A percentile compares a stretch with the other conserved stretches of the same genome.
phyloP scores from a whole-genome alignment of 2,329 filamentous ascomycete species.

The Pyrenophora seminiperda region DNA sequence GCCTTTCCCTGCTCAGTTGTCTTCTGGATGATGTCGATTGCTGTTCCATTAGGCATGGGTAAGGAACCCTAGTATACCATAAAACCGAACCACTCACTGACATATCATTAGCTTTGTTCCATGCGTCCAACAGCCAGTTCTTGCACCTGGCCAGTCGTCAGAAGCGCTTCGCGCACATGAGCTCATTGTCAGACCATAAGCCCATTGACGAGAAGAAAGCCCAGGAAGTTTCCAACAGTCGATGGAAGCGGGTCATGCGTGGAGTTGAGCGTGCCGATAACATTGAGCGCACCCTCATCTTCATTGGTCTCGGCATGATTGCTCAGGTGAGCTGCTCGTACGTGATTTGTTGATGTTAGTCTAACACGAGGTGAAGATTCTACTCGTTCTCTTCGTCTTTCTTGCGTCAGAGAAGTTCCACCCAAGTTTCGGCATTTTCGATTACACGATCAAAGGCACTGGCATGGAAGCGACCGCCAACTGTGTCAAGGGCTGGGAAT shows the following conservation, averaged over 20 bases:
- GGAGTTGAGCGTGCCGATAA: constrained; percentile 34
- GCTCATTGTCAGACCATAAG: constrained; percentile 29
- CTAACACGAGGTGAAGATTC: constrained; percentile 16
- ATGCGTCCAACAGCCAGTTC: constrained; percentile 45
- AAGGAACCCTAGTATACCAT: neutral
- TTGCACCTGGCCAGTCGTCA: constrained; percentile 40
- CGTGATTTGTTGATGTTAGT: neutral
- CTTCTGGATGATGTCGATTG: constrained; percentile 44
- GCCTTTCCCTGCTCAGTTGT: constrained; percentile 34
- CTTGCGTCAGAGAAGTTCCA: constrained; percentile 44
- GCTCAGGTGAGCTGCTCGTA: constrained; percentile 28
- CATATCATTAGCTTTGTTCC: constrained; percentile 31
- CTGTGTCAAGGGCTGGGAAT: constrained; percentile 45
- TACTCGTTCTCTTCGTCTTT: constrained; percentile 38
- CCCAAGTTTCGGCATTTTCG: constrained; percentile 37
- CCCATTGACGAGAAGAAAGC: constrained; percentile 33
- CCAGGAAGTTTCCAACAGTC: constrained; percentile 29
- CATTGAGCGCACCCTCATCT: constrained; percentile 34
- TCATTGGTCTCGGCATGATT: constrained; percentile 36
- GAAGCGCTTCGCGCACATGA: constrained; percentile 38
- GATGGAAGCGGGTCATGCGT: constrained; percentile 30
- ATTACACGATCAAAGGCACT: constrained; percentile 36
- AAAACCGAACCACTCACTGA: neutral
- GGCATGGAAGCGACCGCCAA: constrained; percentile 28
- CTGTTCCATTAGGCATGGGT: constrained; percentile 35